Evolutionary conservation across 2,329 filamentous ascomycete genomes (phyloP).

Genomic region (Neofusicoccum umdonicola): DNA sequence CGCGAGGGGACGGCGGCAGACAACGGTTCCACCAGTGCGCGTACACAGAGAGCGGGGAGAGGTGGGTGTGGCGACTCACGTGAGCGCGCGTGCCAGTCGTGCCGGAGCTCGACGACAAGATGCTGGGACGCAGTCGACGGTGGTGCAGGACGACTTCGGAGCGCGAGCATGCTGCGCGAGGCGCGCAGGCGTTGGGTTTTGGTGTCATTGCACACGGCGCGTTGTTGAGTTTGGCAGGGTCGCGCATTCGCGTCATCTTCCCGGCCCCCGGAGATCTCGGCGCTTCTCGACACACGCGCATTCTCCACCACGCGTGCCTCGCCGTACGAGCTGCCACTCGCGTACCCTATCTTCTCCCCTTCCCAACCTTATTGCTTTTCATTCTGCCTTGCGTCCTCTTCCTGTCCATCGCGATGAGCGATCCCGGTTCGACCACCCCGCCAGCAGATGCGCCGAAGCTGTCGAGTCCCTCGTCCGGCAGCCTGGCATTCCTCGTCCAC

Average conservation of each 20-base stretch:
- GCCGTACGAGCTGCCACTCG: neutral
- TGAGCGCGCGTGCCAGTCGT: neutral
- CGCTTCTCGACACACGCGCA: neutral
- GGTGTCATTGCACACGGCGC: neutral
- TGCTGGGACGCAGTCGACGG: neutral
- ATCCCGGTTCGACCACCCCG: conserved; percentile 23
- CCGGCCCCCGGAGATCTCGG: neutral
- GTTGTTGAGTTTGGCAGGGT: neutral
- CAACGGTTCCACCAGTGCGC: neutral
- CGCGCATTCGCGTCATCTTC: neutral
- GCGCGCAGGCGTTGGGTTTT: neutral
- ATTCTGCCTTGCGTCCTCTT: neutral
- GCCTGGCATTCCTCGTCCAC: conserved; percentile 59
- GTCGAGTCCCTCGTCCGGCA: conserved; percentile 30
- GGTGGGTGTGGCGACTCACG: conserved; percentile 2
- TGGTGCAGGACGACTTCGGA: neutral
- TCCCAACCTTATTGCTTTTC: neutral
- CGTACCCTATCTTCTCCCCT: conserved; percentile 1
- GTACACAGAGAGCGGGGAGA: neutral
- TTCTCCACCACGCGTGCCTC: conserved; percentile 7
- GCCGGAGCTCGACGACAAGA: neutral
- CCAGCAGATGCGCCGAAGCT: conserved; percentile 21
- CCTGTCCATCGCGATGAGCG: conserved; percentile 17
- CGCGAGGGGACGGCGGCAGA: neutral
- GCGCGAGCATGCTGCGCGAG: neutral